Percentiles rank a stretch among this genome's conserved stretches.
phyloP scores from a whole-genome alignment of 305 asterid genomes.

The Nicotiana rustica region DNA sequence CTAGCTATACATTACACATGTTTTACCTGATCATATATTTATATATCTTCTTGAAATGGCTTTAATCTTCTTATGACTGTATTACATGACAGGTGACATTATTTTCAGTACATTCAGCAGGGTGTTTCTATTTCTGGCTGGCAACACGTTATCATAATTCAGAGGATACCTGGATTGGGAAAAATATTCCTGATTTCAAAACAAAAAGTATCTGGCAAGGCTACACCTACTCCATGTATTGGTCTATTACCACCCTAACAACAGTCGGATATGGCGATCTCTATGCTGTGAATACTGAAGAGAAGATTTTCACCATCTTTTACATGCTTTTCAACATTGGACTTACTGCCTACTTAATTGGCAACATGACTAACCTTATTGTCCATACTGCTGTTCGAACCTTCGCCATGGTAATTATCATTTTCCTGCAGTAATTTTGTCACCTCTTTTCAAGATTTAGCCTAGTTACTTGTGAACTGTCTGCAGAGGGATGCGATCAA shows the following conservation, averaged over 20 bases:
- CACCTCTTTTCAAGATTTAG: neutral
- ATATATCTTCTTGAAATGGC: neutral
- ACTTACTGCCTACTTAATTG: slow-evolving; percentile 89
- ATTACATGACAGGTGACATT: slow-evolving; percentile 69
- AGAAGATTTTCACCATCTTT: slow-evolving; percentile 81
- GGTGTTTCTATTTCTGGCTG: slow-evolving; percentile 91
- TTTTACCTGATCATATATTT: neutral
- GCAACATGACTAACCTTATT: slow-evolving; percentile 94
- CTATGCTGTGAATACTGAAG: slow-evolving; percentile 84
- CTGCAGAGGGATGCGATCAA: slow-evolving; percentile 80
- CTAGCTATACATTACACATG: neutral
- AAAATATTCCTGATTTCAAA: slow-evolving; percentile 63
- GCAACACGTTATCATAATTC: slow-evolving; percentile 64
- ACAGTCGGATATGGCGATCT: slow-evolving; percentile 94
- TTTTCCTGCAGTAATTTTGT: neutral
- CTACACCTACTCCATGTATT: slow-evolving; percentile 82
- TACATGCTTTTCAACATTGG: slow-evolving; percentile 98
- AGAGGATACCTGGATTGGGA: slow-evolving; percentile 80
- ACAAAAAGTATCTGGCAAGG: slow-evolving; percentile 74
- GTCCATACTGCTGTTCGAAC: slow-evolving; percentile 88
- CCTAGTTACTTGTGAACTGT: neutral
- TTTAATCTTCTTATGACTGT: neutral
- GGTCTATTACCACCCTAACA: slow-evolving; percentile 91
- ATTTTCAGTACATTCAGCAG: slow-evolving; percentile 85
- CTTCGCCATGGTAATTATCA: slow-evolving; percentile 71